Percentiles rank a stretch among this genome's conserved stretches.
These are phyloP conservation scores for Mycena olivaceomarginata DNA, from an alignment of 768 basidiomycete species.

Conservation along the genomic window DNA sequence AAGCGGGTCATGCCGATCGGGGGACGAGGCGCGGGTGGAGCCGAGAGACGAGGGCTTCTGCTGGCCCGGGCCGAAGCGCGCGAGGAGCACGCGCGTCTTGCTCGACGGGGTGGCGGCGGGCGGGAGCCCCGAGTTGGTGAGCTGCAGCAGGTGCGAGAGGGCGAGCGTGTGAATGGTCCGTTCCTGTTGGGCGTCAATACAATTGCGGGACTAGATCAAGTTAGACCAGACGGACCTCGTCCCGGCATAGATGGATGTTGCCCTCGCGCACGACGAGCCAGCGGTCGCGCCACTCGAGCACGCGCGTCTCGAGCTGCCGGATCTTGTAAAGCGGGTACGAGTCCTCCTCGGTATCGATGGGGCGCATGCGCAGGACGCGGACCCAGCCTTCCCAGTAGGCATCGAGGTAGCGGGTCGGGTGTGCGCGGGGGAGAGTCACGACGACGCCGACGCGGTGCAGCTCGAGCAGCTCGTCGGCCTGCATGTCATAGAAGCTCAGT, in stretches of 20 bases:
- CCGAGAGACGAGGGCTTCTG: not conserved
- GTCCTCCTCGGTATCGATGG: slow-evolving; percentile 47
- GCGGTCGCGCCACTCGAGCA: slow-evolving; percentile 41
- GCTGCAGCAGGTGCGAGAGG: slow-evolving; percentile 35
- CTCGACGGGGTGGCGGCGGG: slow-evolving; percentile 17
- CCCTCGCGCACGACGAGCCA: slow-evolving; percentile 46
- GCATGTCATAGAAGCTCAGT: slow-evolving; percentile 75
- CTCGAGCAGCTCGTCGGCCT: slow-evolving; percentile 82
- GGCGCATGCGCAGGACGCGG: slow-evolving; percentile 68
- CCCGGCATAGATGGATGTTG: slow-evolving; percentile 32
- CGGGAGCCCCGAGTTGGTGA: slow-evolving; percentile 35
- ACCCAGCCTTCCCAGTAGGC: slow-evolving; percentile 78
- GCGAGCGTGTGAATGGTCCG: slow-evolving; percentile 37
- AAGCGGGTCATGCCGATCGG: not conserved
- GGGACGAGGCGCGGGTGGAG: slow-evolving; percentile 36
- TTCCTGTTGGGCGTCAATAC: slow-evolving; percentile 11
- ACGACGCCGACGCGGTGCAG: slow-evolving; percentile 70
- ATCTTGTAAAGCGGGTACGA: slow-evolving; percentile 46
- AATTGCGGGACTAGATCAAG: not conserved
- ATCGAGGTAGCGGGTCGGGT: slow-evolving; percentile 62
- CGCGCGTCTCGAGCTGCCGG: slow-evolving; percentile 55
- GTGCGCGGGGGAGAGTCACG: slow-evolving; percentile 62
- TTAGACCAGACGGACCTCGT: slow-evolving; percentile 29
- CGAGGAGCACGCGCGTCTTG: slow-evolving; percentile 39
- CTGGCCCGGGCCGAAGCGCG: slow-evolving; percentile 31